Conservation (phyloP, 768 basidiomycete species). For the Boletellus ananas region DNA sequence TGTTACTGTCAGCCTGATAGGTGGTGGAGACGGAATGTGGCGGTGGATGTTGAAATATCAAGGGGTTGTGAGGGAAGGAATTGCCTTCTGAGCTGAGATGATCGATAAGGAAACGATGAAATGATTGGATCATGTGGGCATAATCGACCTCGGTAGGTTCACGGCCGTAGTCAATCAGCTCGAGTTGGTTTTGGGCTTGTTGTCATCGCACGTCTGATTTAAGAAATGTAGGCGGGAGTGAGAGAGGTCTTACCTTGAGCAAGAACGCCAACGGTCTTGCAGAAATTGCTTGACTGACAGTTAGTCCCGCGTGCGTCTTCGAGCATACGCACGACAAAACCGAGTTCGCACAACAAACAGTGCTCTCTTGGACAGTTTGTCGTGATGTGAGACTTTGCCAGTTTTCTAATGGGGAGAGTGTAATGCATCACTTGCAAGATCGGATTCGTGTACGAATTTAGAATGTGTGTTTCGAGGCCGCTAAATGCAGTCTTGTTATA, state of each 20-base stretch:
- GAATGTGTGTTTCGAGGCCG: slow-evolving; percentile 94
- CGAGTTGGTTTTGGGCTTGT: slow-evolving; percentile 71
- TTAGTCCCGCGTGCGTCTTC: slow-evolving; percentile 93
- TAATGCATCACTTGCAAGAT: slow-evolving; percentile 91
- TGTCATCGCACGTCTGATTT: not conserved
- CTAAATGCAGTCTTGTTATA: slow-evolving; percentile 91
- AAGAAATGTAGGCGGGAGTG: too few species aligned
- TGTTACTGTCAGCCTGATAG: slow-evolving; percentile 20
- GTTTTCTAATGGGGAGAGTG: slow-evolving; percentile 63
- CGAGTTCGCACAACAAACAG: slow-evolving; percentile 91
- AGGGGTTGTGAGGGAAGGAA: slow-evolving; percentile 55
- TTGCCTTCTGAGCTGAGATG: slow-evolving; percentile 76
- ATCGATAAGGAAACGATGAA: slow-evolving; percentile 92
- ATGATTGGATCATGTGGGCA: slow-evolving; percentile 86
- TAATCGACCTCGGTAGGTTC: slow-evolving; percentile 75
- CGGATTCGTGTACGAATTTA: slow-evolving; percentile 95
- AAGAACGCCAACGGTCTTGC: slow-evolving; percentile 84
- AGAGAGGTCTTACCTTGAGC: slow-evolving; percentile 61
- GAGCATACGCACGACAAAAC: slow-evolving; percentile 92
- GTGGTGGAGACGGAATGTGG: not conserved
- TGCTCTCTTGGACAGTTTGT: slow-evolving; percentile 87
- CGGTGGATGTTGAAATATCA: slow-evolving; percentile 37
- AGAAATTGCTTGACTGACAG: slow-evolving; percentile 97
- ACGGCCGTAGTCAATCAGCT: slow-evolving; percentile 84
- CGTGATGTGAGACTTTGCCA: slow-evolving; percentile 91